Base-by-base conservation (phyloP, 129 eudicot species). In the Lactuca sativa region DNA sequence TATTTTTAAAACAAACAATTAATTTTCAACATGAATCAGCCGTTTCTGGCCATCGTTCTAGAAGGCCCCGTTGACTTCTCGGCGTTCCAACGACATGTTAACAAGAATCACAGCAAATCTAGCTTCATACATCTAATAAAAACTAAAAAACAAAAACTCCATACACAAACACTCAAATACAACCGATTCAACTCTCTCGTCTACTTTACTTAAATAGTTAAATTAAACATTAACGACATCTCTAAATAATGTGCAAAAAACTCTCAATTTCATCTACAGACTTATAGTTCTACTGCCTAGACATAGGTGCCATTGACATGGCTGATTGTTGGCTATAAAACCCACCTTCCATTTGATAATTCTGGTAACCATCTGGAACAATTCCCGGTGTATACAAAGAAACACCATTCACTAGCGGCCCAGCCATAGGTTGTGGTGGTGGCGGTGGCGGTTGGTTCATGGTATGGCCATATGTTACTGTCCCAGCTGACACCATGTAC, bases 261-360 rank as follows among this genome's bases (percentile, higher is more conserved):
- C 17, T 30, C 33, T 33, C 56, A 31, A 34, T 36, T 71, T 56
- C 85, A 61, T 25, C 80, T n/a, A 61, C 64, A 80, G 4, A 30
- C 67, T 59, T 51, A 18, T 36, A 11, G 6, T 21, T 54, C 69
- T 86, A 84, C 83, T 91, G 93, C 70, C 86, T 80, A 51, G 83
- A 69, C 54, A 87, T 68, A 4, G 96, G 96, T 57, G 97, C 80
- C 95, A 83, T 88, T 1, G 97, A 76, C 76, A 85, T 74, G 48
- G 91, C 69, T 3, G 95, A 72, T 21, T 84, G 82, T 47, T 85
- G 91, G 62, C 80, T 70, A 69, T 92, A 92, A 61, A 82, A 89
- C 15, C 90, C 82, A 66, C 92, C 90, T 63, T 92, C 98, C 4
- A 86, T 53, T 9, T 86, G 89, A 81, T 82, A 92, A 57, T 63